A percentile compares a stretch with the other conserved stretches of the same genome.
These are phyloP conservation scores for Climacium dendroides DNA, from an alignment of 225 moss, liverwort and hornwort genomes.

Conservation along the genomic window DNA sequence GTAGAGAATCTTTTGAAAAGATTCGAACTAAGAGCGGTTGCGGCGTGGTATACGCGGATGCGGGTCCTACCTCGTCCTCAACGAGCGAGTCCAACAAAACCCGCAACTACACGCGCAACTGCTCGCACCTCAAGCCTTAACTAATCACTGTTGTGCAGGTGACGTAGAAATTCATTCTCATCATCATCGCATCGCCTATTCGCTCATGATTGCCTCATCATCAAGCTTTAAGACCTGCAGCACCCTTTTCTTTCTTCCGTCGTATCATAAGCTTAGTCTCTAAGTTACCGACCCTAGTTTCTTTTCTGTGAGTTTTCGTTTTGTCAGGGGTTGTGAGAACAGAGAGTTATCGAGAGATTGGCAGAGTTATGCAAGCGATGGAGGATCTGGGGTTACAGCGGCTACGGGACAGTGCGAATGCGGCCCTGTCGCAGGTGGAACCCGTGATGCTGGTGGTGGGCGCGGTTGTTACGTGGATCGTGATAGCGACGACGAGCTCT, in stretches of 20 bases:
- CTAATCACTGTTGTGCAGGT: not conserved
- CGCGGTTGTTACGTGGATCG: conserved; percentile 52
- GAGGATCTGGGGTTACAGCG: conserved; percentile 13
- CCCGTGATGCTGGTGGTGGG: conserved; percentile 52
- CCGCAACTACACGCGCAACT: not conserved
- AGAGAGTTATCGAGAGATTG: not conserved
- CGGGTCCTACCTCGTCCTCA: not conserved
- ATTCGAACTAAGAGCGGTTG: not conserved
- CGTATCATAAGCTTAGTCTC: not conserved
- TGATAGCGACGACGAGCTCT: conserved; percentile 17
- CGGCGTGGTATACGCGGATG: not conserved
- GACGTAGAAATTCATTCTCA: not conserved
- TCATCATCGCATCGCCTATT: not conserved
- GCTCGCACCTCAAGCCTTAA: not conserved
- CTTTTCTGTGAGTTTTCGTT: not conserved
- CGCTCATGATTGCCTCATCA: not conserved
- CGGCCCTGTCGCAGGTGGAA: conserved; percentile 47
- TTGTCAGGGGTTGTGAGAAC: not conserved
- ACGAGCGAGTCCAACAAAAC: not conserved
- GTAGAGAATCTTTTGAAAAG: not conserved
- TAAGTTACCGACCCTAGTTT: not conserved
- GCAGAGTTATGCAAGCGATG: conserved; percentile 3
- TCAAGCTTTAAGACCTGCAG: not conserved
- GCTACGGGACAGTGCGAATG: conserved; percentile 42
- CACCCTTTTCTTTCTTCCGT: not conserved